Evolutionary conservation across 73 alveolate genomes (phyloP).

Genomic region (Uronychia setigera): DNA sequence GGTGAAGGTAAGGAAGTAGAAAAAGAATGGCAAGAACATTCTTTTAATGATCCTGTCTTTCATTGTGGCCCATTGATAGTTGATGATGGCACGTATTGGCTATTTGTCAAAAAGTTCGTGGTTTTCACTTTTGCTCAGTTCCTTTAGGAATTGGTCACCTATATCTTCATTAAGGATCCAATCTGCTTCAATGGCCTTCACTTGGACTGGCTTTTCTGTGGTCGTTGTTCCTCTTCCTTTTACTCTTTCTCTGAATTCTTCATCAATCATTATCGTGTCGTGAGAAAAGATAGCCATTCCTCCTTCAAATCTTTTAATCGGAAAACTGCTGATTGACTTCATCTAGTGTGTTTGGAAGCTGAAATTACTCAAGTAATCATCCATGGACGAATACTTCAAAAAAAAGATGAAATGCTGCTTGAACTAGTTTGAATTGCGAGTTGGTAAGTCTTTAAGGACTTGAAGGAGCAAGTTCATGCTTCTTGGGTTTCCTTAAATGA

Average conservation of each 20-base stretch:
- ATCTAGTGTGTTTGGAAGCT: not conserved
- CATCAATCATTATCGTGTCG: not conserved
- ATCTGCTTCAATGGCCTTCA: constrained; percentile 28
- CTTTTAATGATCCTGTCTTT: constrained; percentile 8
- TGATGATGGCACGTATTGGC: constrained; percentile 20
- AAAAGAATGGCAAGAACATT: constrained; percentile 40
- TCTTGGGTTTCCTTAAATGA: not conserved
- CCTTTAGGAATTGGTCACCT: constrained; percentile 24
- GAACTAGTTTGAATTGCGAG: not conserved
- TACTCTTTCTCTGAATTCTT: constrained; percentile 15
- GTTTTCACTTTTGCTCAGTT: constrained; percentile 13
- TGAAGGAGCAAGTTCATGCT: not conserved
- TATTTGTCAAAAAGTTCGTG: constrained; percentile 15
- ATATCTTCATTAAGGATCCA: constrained; percentile 12
- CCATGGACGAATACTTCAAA: not conserved
- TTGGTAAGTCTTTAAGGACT: not conserved
- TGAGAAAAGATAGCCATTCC: constrained; percentile 5
- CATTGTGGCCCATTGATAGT: constrained; percentile 39
- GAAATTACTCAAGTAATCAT: not conserved
- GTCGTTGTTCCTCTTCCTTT: not conserved
- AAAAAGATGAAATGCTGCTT: not conserved
- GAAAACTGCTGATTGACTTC: not conserved
- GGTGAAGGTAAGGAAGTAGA: constrained; percentile 19
- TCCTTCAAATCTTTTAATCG: not conserved
- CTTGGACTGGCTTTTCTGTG: constrained; percentile 10